Percentiles rank a stretch among this genome's conserved stretches.
phyloP scores from a whole-genome alignment of 805 yeast species.

The Metschnikowia sp. region DNA sequence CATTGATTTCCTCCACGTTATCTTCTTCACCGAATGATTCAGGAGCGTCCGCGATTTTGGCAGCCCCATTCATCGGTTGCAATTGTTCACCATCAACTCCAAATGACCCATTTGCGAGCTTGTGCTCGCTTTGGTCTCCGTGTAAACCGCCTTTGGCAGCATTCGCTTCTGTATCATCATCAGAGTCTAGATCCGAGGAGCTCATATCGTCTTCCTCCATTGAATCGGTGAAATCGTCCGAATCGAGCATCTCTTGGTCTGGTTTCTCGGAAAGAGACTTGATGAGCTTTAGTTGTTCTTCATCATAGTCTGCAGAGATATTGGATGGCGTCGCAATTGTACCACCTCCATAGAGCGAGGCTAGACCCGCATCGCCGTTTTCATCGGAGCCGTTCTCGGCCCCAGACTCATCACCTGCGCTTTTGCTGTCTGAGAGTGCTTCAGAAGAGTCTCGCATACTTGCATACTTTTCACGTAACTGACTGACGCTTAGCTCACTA shows the following conservation, averaged over 20 bases:
- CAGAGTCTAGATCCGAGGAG: conserved; percentile 15
- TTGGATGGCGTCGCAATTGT: not conserved
- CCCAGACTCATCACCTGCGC: conserved; percentile 10
- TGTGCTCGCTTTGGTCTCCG: too few species aligned
- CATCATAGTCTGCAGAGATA: conserved; percentile 26
- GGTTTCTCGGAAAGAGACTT: conserved; percentile 14
- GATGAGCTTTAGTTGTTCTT: conserved; percentile 32
- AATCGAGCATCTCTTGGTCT: conserved; percentile 17
- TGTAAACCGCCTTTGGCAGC: too few species aligned
- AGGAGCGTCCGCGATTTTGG: conserved; percentile 8
- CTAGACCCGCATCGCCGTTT: conserved; percentile 17
- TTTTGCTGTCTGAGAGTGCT: conserved; percentile 17
- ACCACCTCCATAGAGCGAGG: conserved; percentile 31
- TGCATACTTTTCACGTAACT: conserved; percentile 55
- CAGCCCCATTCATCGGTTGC: not conserved
- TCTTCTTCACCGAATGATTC: conserved; percentile 7
- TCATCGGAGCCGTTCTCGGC: conserved; percentile 7
- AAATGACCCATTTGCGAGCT: not conserved
- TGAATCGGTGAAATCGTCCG: conserved; percentile 19
- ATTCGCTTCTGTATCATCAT: conserved; percentile 3
- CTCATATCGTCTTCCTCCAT: conserved; percentile 15
- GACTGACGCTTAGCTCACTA: conserved; percentile 50
- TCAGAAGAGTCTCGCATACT: conserved; percentile 25
- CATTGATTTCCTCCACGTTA: conserved; percentile 36
- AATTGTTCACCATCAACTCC: too few species aligned